Percentiles rank a stretch among this genome's conserved stretches.
Evolutionary conservation across 352 stramenopile genomes (phyloP).

Genomic region (Bremia lactucae): DNA sequence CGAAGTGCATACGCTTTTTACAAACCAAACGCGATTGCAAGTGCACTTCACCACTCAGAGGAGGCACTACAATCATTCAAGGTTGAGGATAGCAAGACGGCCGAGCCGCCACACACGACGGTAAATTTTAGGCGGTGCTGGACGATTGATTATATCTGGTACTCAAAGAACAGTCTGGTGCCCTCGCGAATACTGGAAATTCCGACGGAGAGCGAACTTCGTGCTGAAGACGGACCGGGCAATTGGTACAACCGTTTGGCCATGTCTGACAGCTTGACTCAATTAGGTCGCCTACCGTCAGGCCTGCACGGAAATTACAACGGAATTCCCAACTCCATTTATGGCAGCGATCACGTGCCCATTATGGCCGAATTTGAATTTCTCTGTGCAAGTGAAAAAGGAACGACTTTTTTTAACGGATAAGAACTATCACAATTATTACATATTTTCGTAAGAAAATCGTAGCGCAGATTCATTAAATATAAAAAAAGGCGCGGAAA

Average conservation of each 20-base stretch:
- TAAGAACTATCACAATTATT: too few species aligned
- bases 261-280: slow-evolving; percentile 60
- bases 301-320: slow-evolving; percentile 78
- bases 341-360: slow-evolving; percentile 78
- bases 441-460: too few species aligned
- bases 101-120: slow-evolving; percentile 74
- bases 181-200: slow-evolving; percentile 62
- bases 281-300: slow-evolving; percentile 43
- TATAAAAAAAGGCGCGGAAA: too few species aligned
- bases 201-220: slow-evolving; percentile 49
- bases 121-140: slow-evolving; percentile 82
- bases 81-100: slow-evolving; percentile 33
- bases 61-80: slow-evolving; percentile 18
- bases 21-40: slow-evolving; percentile 37
- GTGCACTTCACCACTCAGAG: slow-evolving; percentile 19
- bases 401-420: too few species aligned
- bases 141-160: slow-evolving; percentile 87
- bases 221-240: slow-evolving; percentile 56
- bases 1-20: slow-evolving; percentile 66
- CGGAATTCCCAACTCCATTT: slow-evolving; percentile 78
- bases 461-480: too few species aligned
- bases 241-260: slow-evolving; percentile 73
- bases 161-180: slow-evolving; percentile 55
- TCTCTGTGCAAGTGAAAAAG: slow-evolving; percentile 25
- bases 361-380: slow-evolving; percentile 83